Conservation (phyloP, 1,284 basidiomycete species). For the Thecaphora frezii region DNA sequence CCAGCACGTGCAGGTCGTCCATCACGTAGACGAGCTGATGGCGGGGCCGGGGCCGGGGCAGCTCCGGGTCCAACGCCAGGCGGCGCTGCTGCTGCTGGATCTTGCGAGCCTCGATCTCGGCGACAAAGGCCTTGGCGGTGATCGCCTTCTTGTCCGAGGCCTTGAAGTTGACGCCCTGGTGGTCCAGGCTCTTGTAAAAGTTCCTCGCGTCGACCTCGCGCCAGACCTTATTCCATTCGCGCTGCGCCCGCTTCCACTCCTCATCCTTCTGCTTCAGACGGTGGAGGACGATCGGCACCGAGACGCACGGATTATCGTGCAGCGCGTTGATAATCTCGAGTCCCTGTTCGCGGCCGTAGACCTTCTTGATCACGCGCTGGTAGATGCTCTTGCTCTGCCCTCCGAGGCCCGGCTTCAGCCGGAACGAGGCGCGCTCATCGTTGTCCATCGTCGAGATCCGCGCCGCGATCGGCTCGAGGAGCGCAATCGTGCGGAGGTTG, state of each 20-base stretch:
- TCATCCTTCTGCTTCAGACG: slow-evolving; percentile 93
- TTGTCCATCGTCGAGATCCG: slow-evolving; percentile 86
- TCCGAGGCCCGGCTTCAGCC: slow-evolving; percentile 83
- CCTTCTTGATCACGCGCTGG: slow-evolving; percentile 89
- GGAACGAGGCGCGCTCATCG: slow-evolving; percentile 82
- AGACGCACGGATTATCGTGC: slow-evolving; percentile 86
- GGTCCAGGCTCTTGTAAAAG: slow-evolving; percentile 87
- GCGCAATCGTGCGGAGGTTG: slow-evolving; percentile 83
- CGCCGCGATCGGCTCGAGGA: slow-evolving; percentile 84
- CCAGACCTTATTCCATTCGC: slow-evolving; percentile 98
- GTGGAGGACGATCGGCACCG: slow-evolving; percentile 87
- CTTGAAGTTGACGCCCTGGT: slow-evolving; percentile 93
- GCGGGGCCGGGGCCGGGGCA: slow-evolving; percentile 49
- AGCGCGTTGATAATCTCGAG: slow-evolving; percentile 84
- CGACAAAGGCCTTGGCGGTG: slow-evolving; percentile 83
- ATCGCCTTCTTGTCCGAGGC: slow-evolving; percentile 93
- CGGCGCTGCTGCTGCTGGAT: slow-evolving; percentile 68
- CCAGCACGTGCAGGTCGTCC: slow-evolving; percentile 76
- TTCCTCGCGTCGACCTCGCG: slow-evolving; percentile 94
- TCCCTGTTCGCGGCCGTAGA: slow-evolving; percentile 84
- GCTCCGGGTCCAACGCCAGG: slow-evolving; percentile 42
- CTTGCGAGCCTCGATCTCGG: slow-evolving; percentile 80
- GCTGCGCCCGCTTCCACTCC: slow-evolving; percentile 91
- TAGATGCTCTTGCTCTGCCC: slow-evolving; percentile 86
- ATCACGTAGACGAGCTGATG: slow-evolving; percentile 78